These are phyloP conservation scores for Trametes cingulata DNA, from an alignment of 768 basidiomycete genomes.

Conservation along the genomic window DNA sequence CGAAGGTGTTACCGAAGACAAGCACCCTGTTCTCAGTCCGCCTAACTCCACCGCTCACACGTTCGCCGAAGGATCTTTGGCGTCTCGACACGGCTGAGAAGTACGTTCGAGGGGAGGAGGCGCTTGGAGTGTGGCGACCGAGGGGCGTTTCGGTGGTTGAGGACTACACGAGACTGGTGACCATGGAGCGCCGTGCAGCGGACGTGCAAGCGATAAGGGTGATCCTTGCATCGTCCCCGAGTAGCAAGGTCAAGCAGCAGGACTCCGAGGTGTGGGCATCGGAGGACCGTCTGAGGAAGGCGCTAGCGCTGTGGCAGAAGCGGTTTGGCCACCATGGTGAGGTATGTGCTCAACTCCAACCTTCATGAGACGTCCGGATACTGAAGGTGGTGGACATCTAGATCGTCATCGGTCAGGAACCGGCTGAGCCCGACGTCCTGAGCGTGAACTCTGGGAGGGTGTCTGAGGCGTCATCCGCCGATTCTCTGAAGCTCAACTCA, in stretches of 20 bases:
- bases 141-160: slow-evolving; percentile 88
- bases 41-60: slow-evolving; percentile 80
- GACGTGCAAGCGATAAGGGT: slow-evolving; percentile 90
- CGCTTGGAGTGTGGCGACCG: slow-evolving; percentile 80
- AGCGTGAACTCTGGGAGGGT: slow-evolving; percentile 33
- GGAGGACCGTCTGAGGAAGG: slow-evolving; percentile 59
- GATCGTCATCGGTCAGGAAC: slow-evolving; percentile 80
- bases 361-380: neutral
- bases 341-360: slow-evolving; percentile 45
- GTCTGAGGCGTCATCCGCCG: slow-evolving; percentile 42
- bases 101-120: slow-evolving; percentile 92
- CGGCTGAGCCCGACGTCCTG: slow-evolving; percentile 54
- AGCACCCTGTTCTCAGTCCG: slow-evolving; percentile 83
- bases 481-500: slow-evolving; percentile 67
- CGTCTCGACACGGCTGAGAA: slow-evolving; percentile 92
- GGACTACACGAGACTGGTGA: slow-evolving; percentile 75
- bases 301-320: slow-evolving; percentile 81
- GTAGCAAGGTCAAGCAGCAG: slow-evolving; percentile 43
- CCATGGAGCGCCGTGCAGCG: slow-evolving; percentile 72
- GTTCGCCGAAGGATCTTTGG: slow-evolving; percentile 90
- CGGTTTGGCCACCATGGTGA: slow-evolving; percentile 74
- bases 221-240: slow-evolving; percentile 59
- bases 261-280: slow-evolving; percentile 62
- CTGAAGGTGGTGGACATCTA: slow-evolving; percentile 32
- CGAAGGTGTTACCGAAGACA: slow-evolving; percentile 74